These are phyloP conservation scores for Hanseniaspora vineae DNA, from an alignment of 805 yeast species.

Conservation along the genomic window DNA sequence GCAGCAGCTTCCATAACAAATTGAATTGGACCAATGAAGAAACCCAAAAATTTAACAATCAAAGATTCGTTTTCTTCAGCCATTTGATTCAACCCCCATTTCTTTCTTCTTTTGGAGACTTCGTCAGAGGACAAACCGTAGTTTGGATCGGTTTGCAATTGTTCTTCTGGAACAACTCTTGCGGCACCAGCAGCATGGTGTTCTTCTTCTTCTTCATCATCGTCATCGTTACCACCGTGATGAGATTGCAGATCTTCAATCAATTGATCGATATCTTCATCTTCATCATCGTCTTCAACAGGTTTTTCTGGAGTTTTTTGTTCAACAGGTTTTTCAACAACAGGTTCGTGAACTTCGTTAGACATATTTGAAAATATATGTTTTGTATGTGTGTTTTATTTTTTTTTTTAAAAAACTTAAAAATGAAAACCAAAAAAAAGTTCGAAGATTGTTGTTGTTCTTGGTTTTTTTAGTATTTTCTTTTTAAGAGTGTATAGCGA, in stretches of 20 bases:
- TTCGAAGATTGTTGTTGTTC: too few relatives aligned
- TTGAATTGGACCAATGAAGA: conserved; percentile 91
- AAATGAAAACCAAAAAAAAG: neutral
- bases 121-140: conserved; percentile 69
- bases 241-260: conserved; percentile 64
- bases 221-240: conserved; percentile 37
- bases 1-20: conserved; percentile 98
- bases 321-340: conserved; percentile 16
- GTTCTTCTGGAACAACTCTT: conserved; percentile 76
- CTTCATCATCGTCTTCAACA: conserved; percentile 46
- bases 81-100: conserved; percentile 84
- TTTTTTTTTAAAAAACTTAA: neutral
- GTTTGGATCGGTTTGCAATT: conserved; percentile 69
- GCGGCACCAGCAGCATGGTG: conserved; percentile 41
- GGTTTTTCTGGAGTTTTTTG: conserved; percentile 37
- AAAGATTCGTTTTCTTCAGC: conserved; percentile 77
- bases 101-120: conserved; percentile 74
- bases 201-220: conserved; percentile 33
- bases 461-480: too few relatives aligned
- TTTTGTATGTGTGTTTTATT: neutral
- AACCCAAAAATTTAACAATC: conserved; percentile 67
- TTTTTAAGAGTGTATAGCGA: too few relatives aligned
- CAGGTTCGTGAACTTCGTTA: neutral
- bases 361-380: neutral
- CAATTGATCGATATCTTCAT: conserved; percentile 60